Base-by-base conservation (phyloP, 805 yeast species). In the Ogataea ganodermae region DNA sequence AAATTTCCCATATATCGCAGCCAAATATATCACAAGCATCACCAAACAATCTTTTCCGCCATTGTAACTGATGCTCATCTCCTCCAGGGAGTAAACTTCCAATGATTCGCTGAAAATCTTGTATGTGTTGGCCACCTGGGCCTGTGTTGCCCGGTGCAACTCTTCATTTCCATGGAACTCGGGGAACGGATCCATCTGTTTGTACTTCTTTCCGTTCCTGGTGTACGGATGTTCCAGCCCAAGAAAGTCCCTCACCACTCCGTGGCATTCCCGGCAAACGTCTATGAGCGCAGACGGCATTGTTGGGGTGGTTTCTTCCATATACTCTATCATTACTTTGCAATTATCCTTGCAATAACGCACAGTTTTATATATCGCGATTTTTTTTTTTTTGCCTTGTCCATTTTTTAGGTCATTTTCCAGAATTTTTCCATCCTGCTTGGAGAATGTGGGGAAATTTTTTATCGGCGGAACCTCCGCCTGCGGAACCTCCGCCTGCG, bases 31-130 rank as follows among this genome's bases (percentile, higher is more conserved):
- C 13, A 89, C 71, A 46, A 94, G 74, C 85, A 92, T 81, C 26
- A 91, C 97, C 39, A 91, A 78, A 59, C 98, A 94, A 68, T 94
- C 99, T 62, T 94, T 94, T 1, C 99, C 99, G 9, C 99, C 99
- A 63, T 94, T 94, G 66, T 86, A 94, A 2, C 96, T 86, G 12
- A 94, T 73, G 0, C 97, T 85, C 3, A 87, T 67, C 48, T 85
- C 83, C 10, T 74, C 70, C 12, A 70, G 44, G 1, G 53, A 47
- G 48, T 59, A 63, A 20, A 46, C 38, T 0, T 60, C 49, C 5
- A 68, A 48, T 2, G 57, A 51, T 9, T 53, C 48, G 13, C 43
- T 12, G 39, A 58, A 55, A 13, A 62, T 49, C 1, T 44, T 28
- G 20, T 58, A 50, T 0, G 69, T 47, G 14, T 50, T 35, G 14